These are phyloP conservation scores for barley (Hordeum vulgare) DNA, from an alignment of 176 grass and related monocot genomes.

Conservation along the genomic window DNA sequence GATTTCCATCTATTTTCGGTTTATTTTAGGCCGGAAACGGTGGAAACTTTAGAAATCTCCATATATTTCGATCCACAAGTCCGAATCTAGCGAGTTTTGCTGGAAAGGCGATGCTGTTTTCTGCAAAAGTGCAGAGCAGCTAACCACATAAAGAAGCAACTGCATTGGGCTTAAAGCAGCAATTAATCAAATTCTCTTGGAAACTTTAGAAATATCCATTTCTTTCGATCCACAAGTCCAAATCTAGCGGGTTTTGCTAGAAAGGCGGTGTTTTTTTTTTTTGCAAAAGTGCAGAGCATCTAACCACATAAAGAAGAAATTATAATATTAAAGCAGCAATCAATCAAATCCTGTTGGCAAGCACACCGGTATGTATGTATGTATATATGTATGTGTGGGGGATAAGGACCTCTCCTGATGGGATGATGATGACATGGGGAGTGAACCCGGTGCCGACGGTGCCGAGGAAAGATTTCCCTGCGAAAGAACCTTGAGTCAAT, in stretches of 20 bases:
- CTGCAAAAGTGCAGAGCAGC: not conserved
- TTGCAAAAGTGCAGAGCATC: not conserved
- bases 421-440: slow-evolving; percentile 50
- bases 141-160: not conserved
- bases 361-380: not conserved
- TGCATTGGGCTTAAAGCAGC: not conserved
- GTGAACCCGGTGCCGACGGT: slow-evolving; percentile 66
- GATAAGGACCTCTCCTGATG: slow-evolving; percentile 39
- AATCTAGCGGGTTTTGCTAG: not conserved
- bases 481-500: not conserved
- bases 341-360: not conserved
- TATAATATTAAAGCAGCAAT: not conserved
- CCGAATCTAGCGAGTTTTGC: not conserved
- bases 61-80: too few relatives aligned
- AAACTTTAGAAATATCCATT: too few relatives aligned
- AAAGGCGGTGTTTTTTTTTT: not conserved
- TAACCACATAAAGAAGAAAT: not conserved
- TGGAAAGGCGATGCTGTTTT: not conserved
- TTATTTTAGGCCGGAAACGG: too few relatives aligned
- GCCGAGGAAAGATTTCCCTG: slow-evolving; percentile 48
- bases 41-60: too few relatives aligned
- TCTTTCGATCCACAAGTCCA: too few relatives aligned
- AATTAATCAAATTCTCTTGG: not conserved
- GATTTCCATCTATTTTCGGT: too few relatives aligned
- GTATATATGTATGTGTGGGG: too few relatives aligned